These are phyloP conservation scores for Pulveroboletus sp. DNA, from an alignment of 768 basidiomycete genomes.

Conservation along the genomic window DNA sequence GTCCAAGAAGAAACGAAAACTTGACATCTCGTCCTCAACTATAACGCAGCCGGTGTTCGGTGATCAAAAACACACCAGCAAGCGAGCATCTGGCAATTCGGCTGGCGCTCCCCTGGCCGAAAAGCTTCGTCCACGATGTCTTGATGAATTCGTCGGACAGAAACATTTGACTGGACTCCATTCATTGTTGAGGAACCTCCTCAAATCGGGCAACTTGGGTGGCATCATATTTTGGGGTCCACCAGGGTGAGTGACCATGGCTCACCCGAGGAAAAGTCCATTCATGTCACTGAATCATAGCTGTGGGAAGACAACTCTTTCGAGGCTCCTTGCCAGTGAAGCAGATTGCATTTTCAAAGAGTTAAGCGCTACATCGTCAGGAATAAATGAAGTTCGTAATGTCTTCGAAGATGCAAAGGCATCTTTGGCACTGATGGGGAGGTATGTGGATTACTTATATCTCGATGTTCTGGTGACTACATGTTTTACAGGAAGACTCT, in stretches of 20 bases:
- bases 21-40: conserved; percentile 6
- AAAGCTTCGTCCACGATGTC: conserved; percentile 56
- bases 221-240: conserved; percentile 75
- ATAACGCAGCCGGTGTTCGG: conserved; percentile 5
- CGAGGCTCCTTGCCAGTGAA: conserved; percentile 60
- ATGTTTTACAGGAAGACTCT: conserved; percentile 53
- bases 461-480: background rate
- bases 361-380: conserved; percentile 67
- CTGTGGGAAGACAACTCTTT: conserved; percentile 74
- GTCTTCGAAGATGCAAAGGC: conserved; percentile 75
- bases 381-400: conserved; percentile 66
- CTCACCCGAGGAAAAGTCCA: background rate
- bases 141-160: conserved; percentile 75
- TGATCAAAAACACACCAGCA: conserved; percentile 21
- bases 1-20: conserved; percentile 32
- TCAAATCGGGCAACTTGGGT: conserved; percentile 50
- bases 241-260: conserved; percentile 46
- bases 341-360: conserved; percentile 67
- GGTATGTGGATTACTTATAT: conserved; percentile 34
- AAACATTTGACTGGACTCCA: conserved; percentile 52
- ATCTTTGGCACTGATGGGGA: conserved; percentile 58
- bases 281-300: conserved; percentile 27
- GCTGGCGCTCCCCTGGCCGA: conserved; percentile 62
- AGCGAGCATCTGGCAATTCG: conserved; percentile 11
- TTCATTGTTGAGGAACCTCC: conserved; percentile 51